These are phyloP conservation scores for Eucalyptus fibrosa DNA, from an alignment of 345 rosid genomes.

Conservation along the genomic window DNA sequence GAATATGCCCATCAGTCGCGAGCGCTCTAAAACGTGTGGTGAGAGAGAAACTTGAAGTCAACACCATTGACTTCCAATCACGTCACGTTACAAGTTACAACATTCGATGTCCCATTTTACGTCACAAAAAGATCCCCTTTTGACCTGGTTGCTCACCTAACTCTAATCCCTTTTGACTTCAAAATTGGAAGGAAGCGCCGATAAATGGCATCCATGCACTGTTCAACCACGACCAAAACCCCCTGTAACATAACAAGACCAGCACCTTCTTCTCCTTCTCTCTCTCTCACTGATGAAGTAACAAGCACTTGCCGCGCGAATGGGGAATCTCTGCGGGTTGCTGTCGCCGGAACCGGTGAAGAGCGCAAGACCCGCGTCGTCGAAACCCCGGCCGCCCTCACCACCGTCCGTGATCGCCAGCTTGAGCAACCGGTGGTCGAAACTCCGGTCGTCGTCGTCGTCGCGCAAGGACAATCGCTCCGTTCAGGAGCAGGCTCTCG, in stretches of 20 bases:
- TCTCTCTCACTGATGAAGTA: not conserved
- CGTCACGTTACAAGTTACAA: not conserved
- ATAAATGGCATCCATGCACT: not conserved
- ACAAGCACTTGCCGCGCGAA: not conserved
- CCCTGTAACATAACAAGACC: not conserved
- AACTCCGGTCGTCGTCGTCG: slow-evolving; percentile 38
- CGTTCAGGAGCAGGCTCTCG: slow-evolving; percentile 68
- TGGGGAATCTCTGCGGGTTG: slow-evolving; percentile 63
- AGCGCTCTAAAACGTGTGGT: not conserved
- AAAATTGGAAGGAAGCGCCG: not conserved
- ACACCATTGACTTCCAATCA: not conserved
- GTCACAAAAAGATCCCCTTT: not conserved
- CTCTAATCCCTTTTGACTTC: not conserved
- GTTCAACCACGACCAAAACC: not conserved
- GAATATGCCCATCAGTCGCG: not conserved
- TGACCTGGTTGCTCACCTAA: not conserved
- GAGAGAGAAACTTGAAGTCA: not conserved
- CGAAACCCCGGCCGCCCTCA: slow-evolving; percentile 2
- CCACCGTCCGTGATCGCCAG: not conserved
- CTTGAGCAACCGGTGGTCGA: slow-evolving; percentile 31
- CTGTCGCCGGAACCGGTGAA: slow-evolving; percentile 38
- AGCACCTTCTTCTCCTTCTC: not conserved
- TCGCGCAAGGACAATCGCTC: slow-evolving; percentile 33
- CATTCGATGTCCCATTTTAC: not conserved
- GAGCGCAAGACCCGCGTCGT: slow-evolving; percentile 2